phyloP scores from a whole-genome alignment of 2,329 filamentous ascomycete genomes.

The Pseudovirgaria hyperparasitica region DNA sequence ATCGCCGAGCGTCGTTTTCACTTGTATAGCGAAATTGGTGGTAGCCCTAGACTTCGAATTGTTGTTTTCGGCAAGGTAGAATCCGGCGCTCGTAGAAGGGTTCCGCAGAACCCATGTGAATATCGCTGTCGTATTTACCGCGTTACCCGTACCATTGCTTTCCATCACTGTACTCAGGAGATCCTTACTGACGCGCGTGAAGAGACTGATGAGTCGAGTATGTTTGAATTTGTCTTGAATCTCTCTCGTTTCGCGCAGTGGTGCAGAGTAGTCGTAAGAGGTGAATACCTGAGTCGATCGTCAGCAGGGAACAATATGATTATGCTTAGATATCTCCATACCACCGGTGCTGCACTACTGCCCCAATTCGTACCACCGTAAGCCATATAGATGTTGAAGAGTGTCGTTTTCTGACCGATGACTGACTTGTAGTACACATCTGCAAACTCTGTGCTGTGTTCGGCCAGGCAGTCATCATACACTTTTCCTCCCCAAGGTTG shows the following conservation, averaged over 20 bases:
- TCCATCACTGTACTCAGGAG: constrained; percentile 41
- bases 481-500: constrained; percentile 41
- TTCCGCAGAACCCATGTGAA: constrained; percentile 42
- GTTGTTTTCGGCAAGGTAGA: constrained; percentile 38
- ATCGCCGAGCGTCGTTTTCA: constrained; percentile 34
- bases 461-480: constrained; percentile 36
- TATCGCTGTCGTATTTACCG: constrained; percentile 24
- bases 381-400: constrained; percentile 40
- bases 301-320: background rate
- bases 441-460: constrained; percentile 35
- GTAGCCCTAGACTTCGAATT: constrained; percentile 31
- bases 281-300: constrained; percentile 28
- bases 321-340: constrained; percentile 7
- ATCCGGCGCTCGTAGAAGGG: constrained; percentile 35
- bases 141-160: constrained; percentile 41
- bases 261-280: constrained; percentile 35
- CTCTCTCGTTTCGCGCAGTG: constrained; percentile 41
- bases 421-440: constrained; percentile 47
- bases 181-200: constrained; percentile 39
- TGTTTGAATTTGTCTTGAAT: constrained; percentile 41
- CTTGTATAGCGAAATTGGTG: constrained; percentile 33
- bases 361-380: constrained; percentile 47
- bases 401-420: constrained; percentile 36
- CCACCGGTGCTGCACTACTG: constrained; percentile 27
- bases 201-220: constrained; percentile 42